Evolutionary conservation across 495 filamentous ascomycete genomes (phyloP).

Genomic region (Penicillium cinerascens): DNA sequence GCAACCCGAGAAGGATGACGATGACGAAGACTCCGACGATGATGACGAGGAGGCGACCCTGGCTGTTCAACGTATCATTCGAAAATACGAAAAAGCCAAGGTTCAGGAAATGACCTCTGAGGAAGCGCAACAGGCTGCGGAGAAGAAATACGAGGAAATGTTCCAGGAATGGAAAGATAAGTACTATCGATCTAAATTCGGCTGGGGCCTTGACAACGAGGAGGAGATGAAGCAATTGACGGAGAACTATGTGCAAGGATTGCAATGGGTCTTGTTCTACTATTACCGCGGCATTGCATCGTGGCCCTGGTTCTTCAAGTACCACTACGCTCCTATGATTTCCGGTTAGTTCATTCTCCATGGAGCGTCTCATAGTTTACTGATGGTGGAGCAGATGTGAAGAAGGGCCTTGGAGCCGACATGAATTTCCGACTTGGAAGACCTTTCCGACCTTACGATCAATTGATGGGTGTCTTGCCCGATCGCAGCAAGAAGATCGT

Average conservation of each 20-base stretch:
- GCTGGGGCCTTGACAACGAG: slow-evolving; percentile 81
- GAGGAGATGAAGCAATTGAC: slow-evolving; percentile 76
- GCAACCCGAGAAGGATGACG: slow-evolving; percentile 34
- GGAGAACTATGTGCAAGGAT: slow-evolving; percentile 95
- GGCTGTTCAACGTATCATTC: slow-evolving; percentile 78
- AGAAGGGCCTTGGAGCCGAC: slow-evolving; percentile 77
- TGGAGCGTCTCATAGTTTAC: not conserved
- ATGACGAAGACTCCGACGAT: slow-evolving; percentile 57
- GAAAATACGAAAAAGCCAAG: slow-evolving; percentile 84
- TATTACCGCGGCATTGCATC: slow-evolving; percentile 96
- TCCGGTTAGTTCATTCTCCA: slow-evolving; percentile 53
- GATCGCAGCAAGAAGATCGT: slow-evolving; percentile 97
- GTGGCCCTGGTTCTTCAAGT: slow-evolving; percentile 97
- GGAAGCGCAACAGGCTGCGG: slow-evolving; percentile 70
- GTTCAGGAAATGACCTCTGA: slow-evolving; percentile 75
- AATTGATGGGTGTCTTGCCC: slow-evolving; percentile 96
- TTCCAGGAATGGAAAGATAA: slow-evolving; percentile 90
- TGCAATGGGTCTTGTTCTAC: slow-evolving; percentile 98
- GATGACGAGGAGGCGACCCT: slow-evolving; percentile 85
- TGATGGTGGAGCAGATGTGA: slow-evolving; percentile 61
- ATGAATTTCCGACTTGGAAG: slow-evolving; percentile 90
- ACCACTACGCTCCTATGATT: slow-evolving; percentile 97
- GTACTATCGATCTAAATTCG: slow-evolving; percentile 88
- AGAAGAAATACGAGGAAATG: slow-evolving; percentile 79
- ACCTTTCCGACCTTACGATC: slow-evolving; percentile 91